Evolutionary conservation across 2,329 filamentous ascomycete genomes (phyloP), one percentile per base, ranked within the genome.

Genomic region (Ophiostoma populinum): DNA sequence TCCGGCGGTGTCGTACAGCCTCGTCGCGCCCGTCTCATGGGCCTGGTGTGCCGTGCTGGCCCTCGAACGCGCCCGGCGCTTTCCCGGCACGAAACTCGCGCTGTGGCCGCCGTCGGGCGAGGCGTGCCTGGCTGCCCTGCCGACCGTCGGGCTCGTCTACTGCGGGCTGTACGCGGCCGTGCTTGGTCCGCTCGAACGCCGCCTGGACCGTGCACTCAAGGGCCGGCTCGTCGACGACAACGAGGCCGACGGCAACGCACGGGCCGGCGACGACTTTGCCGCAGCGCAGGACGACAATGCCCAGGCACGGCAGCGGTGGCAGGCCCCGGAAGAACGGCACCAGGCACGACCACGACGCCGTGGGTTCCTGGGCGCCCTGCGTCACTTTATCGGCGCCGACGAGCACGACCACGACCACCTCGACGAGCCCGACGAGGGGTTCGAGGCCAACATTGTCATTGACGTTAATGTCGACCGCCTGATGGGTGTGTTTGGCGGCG

Each of bases 81-180:
- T 32, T 4, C 18, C 17, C 12, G 18, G 29, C 7, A 13, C 30
- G 4, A 13, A 22, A 8, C 8, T 15, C 19, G 21, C 24, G 19
- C 19, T 16, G 11, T 72, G 67, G 67, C 67, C 68, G 1, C 67
- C 66, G 0, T 63, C 65, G 1, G 61, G 65, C 1, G 55, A 59
- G 25, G 61, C 66, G 39, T 62, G 59, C n/a, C 49, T 70, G 34
- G 54, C 60, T 2, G 41, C 63, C 3, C 60, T 69, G 41, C 68
- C 68, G 0, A 59, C 46, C 21, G 32, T 58, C 32, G 55, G 55
- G 38, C 43, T 56, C 8, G 42, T 49, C n/a, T 63, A 62, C 41
- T 47, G 58, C 28, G 47, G 61, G 27, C 42, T 60, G 7, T 68
- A 72, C 46, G 55, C 56, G 40, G 54, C 57, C 33, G 46, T 69